Conservation (phyloP, 768 basidiomycete species). For the Peribolospora baueri region DNA sequence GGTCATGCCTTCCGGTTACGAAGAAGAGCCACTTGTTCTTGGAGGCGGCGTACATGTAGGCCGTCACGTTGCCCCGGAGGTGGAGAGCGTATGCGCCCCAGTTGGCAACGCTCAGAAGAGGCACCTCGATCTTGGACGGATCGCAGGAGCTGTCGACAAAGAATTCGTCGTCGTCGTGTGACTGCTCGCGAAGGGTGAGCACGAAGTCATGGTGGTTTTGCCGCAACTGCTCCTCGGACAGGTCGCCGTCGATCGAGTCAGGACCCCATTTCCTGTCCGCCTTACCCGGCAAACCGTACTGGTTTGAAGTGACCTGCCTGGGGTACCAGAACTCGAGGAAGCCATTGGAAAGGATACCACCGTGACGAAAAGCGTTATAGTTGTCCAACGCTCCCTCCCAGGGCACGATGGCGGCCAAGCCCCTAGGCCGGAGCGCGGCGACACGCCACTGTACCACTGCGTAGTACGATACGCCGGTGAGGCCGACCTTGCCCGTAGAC, state of each 20-base stretch:
- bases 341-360: constrained; percentile 11
- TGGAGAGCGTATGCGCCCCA: constrained; percentile 14
- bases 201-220: constrained; percentile 10
- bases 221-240: constrained; percentile 8
- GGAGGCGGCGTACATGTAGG: constrained; percentile 12
- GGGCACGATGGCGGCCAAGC: constrained; percentile 10
- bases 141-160: constrained; percentile 10
- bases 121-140: constrained; percentile 13
- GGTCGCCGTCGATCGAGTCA: constrained; percentile 9
- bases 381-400: constrained; percentile 12
- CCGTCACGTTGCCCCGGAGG: constrained; percentile 14
- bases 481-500: constrained; percentile 14
- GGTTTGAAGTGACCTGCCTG: constrained; percentile 9
- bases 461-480: constrained; percentile 15
- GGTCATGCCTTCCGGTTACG: constrained; percentile 14
- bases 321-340: constrained; percentile 8
- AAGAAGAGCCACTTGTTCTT: constrained; percentile 16
- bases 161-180: constrained; percentile 12
- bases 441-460: constrained; percentile 14
- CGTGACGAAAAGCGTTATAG: constrained; percentile 12
- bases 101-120: constrained; percentile 14
- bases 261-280: constrained; percentile 6
- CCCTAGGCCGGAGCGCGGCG: constrained; percentile 11
- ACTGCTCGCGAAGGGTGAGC: constrained; percentile 9
- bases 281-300: constrained; percentile 8